Conservation (phyloP, 2,329 filamentous ascomycete species). For the Stachybotrys echinatus region DNA sequence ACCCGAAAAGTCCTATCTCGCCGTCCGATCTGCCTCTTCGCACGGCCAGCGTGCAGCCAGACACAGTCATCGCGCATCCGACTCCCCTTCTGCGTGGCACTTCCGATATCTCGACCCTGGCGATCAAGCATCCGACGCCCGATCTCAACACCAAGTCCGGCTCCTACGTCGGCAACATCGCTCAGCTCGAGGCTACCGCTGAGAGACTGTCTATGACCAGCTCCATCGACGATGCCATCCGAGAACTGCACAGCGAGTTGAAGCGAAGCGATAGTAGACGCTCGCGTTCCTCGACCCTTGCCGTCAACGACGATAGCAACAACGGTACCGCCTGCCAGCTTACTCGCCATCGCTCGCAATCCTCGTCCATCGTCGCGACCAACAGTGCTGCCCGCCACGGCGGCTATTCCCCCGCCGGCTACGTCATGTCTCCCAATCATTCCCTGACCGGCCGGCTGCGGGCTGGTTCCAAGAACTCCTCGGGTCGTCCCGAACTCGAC, state of each 20-base stretch:
- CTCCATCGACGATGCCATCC: slow-evolving; percentile 73
- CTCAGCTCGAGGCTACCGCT: slow-evolving; percentile 68
- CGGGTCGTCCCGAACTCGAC: slow-evolving; percentile 34
- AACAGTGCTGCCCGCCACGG: slow-evolving; percentile 63
- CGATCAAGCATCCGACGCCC: slow-evolving; percentile 54
- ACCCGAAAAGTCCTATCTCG: background rate
- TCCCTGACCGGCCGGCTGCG: slow-evolving; percentile 54
- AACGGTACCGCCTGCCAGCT: slow-evolving; percentile 17
- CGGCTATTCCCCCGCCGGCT: slow-evolving; percentile 64
- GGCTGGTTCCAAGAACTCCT: slow-evolving; percentile 49
- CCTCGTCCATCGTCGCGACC: slow-evolving; percentile 62
- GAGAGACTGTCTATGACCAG: slow-evolving; percentile 69
- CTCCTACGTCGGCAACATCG: slow-evolving; percentile 62
- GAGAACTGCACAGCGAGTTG: slow-evolving; percentile 64
- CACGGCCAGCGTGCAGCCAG: slow-evolving; percentile 35
- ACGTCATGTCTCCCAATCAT: slow-evolving; percentile 61
- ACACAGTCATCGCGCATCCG: slow-evolving; percentile 33
- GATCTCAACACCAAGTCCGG: slow-evolving; percentile 58
- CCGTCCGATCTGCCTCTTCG: slow-evolving; percentile 19
- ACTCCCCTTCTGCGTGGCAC: slow-evolving; percentile 44
- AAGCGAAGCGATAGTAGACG: slow-evolving; percentile 64
- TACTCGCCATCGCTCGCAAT: slow-evolving; percentile 41
- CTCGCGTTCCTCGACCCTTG: slow-evolving; percentile 49
- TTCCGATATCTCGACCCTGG: slow-evolving; percentile 36
- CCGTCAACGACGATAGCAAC: slow-evolving; percentile 30